A percentile compares a stretch with the other conserved stretches of the same genome.
phyloP scores from a whole-genome alignment of 2,329 filamentous ascomycete genomes.

The Aspergillus pseudonomiae region DNA sequence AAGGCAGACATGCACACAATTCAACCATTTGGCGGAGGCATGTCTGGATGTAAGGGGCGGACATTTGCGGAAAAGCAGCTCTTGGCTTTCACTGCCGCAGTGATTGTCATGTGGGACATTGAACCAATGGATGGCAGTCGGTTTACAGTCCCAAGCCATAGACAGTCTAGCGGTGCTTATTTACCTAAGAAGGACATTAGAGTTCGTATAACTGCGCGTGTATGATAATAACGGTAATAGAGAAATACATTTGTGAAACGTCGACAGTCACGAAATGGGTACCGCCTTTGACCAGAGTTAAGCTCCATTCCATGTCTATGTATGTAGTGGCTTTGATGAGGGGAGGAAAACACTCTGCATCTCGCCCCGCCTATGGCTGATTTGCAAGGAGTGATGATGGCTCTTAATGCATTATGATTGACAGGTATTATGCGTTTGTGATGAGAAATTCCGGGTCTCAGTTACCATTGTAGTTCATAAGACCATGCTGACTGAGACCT shows the following conservation, averaged over 20 bases:
- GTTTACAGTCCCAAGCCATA: conserved; percentile 57
- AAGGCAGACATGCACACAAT: conserved; percentile 46
- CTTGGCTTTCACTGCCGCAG: conserved; percentile 54
- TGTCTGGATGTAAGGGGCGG: conserved; percentile 54
- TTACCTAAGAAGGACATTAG: conserved; percentile 56
- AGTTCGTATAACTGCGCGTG: conserved; percentile 55
- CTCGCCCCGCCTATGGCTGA: no score
- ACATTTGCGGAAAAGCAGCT: conserved; percentile 55
- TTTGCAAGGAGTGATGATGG: not conserved
- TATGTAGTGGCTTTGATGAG: not conserved
- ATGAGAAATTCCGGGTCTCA: not conserved
- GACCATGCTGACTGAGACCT: not conserved
- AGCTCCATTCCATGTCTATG: not conserved
- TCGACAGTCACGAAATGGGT: not conserved
- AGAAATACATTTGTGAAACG: not conserved
- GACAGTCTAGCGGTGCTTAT: conserved; percentile 53
- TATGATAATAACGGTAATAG: conserved; percentile 19
- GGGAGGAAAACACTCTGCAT: not conserved
- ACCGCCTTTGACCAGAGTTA: not conserved
- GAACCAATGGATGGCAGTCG: conserved; percentile 47
- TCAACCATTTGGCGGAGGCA: conserved; percentile 53
- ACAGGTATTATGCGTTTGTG: not conserved
- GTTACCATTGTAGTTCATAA: not conserved
- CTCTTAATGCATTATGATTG: not conserved
- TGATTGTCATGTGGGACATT: conserved; percentile 61